Evolutionary conservation across 768 basidiomycete species (phyloP), one percentile per base, ranked within the genome.

Genomic region (Filobasidium wieringae): DNA sequence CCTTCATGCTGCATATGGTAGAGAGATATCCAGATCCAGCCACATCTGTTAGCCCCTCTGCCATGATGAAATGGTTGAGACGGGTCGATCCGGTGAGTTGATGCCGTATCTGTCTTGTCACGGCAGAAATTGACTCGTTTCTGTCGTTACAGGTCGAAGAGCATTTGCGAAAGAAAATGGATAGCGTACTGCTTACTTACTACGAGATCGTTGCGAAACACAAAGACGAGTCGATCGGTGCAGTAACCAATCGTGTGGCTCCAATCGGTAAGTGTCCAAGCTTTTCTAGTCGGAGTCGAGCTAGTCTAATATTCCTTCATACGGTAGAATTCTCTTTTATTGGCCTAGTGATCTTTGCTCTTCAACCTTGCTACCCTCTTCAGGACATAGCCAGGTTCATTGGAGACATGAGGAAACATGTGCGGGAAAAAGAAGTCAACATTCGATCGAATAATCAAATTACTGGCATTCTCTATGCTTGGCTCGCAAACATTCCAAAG

Each of bases 281-380:
- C 24, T 9, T 17, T n/a, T 34, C 4, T 41, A 27, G 17, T 29
- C 22, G 26, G n/a, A 8, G n/a, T 5, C 2, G 11, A 26, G 19
- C 15, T 32, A 27, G 22, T 15, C 9, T n/a, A 14, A 22, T 22
- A 27, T 1, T 9, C 24, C 37, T 7, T 27, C 15, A 7, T n/a
- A 3, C 19, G 29, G 19, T 33, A 59, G 59, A 61, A 39, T 61
- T 55, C 31, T 36, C 33, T 31, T 56, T 61, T 36, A 31, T 49
- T 30, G 59, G 59, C 24, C 30, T 61, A 9, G 50, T 55, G 12
- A 55, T 54, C 15, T 39, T 51, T 31, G 59, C 27, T 14, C 47
- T 56, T 11, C 14, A 19, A 7, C 32, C 31, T 14, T 39, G 51
- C 31, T 54, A 50, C 34, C 7, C 17, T 19, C 14, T 41, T 26